A percentile compares a stretch with the other conserved stretches of the same genome.
Evolutionary conservation across 2,329 filamentous ascomycete genomes (phyloP).

Genomic region (Rhynchosporium graminicola): DNA sequence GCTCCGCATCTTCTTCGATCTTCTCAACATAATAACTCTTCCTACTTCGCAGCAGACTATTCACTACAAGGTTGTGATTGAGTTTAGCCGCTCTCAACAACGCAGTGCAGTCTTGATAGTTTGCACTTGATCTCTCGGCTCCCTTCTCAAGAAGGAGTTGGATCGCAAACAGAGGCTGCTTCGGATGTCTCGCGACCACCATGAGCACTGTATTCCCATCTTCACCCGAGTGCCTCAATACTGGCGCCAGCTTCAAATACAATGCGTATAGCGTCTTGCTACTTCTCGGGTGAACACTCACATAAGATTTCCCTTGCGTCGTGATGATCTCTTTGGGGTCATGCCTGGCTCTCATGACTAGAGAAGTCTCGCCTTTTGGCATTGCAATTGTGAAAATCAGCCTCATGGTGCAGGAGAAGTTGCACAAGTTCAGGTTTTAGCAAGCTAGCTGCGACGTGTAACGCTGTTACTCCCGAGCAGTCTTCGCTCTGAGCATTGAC

Average conservation of each 20-base stretch:
- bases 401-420: neutral
- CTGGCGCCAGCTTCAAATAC: neutral
- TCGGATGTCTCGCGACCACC: neutral
- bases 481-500: neutral
- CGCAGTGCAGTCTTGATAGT: neutral
- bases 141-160: neutral
- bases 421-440: neutral
- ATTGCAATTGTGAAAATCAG: neutral
- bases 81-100: neutral
- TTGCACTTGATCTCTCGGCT: neutral
- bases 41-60: neutral
- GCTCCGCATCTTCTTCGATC: neutral
- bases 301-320: neutral
- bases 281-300: neutral
- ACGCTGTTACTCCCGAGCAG: neutral
- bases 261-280: neutral
- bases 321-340: too few relatives aligned
- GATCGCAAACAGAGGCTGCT: neutral
- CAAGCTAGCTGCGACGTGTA: neutral
- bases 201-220: conserved; percentile 3
- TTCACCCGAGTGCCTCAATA: neutral
- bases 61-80: neutral
- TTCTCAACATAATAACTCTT: neutral
- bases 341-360: neutral
- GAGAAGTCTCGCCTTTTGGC: neutral